Conservation (phyloP, 352 stramenopile species). For the Pythium dissotocum region DNA sequence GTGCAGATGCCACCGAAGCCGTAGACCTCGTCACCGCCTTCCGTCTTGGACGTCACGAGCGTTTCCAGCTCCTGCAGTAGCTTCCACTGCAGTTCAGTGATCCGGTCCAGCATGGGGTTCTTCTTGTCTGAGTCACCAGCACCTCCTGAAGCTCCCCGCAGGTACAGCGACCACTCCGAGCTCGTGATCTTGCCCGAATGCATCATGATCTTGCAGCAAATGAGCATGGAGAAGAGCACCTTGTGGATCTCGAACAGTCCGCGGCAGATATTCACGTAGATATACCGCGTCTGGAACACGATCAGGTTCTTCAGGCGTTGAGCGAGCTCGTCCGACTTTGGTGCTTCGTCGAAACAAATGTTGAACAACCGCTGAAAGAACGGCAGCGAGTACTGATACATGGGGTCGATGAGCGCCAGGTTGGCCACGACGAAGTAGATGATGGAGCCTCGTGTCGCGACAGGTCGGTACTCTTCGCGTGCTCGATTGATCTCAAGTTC, state of each 20-base stretch:
- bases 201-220: slow-evolving; percentile 94
- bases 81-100: slow-evolving; percentile 83
- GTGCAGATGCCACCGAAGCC: slow-evolving; percentile 66
- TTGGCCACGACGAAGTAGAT: slow-evolving; percentile 96
- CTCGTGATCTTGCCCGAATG: slow-evolving; percentile 67
- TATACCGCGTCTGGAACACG: slow-evolving; percentile 87
- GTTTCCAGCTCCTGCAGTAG: slow-evolving; percentile 78
- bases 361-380: slow-evolving; percentile 94
- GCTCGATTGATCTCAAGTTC: slow-evolving; percentile 91
- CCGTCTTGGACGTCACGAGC: slow-evolving; percentile 37
- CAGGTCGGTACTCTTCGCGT: slow-evolving; percentile 89
- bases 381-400: slow-evolving; percentile 95
- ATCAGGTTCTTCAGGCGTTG: slow-evolving; percentile 83
- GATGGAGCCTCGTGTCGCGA: slow-evolving; percentile 90
- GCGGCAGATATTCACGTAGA: slow-evolving; percentile 95
- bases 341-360: slow-evolving; percentile 87
- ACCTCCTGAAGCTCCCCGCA: slow-evolving; percentile 52
- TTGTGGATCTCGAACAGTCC: slow-evolving; percentile 95
- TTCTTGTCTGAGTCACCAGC: slow-evolving; percentile 29
- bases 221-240: slow-evolving; percentile 92
- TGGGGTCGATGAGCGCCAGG: slow-evolving; percentile 91
- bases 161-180: slow-evolving; percentile 89
- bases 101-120: slow-evolving; percentile 67
- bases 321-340: slow-evolving; percentile 51
- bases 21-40: slow-evolving; percentile 21